A percentile compares a stretch with the other conserved stretches of the same genome.
Conservation (phyloP, 768 basidiomycete genomes). For the Rhizopogon roseolus region DNA sequence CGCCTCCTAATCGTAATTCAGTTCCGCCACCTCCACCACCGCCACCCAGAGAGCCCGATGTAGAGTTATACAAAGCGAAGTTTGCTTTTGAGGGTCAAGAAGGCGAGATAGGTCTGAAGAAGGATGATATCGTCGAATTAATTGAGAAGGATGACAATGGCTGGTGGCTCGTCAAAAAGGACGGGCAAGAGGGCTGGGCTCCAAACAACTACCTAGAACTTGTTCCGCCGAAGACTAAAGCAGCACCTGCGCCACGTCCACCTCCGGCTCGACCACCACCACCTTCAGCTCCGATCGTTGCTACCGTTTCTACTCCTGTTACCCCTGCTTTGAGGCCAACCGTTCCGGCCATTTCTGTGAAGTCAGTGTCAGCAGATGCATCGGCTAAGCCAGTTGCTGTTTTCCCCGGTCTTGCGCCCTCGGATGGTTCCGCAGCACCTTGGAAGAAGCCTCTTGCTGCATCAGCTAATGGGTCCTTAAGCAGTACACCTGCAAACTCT, state of each 20-base stretch:
- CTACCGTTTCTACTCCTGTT: constrained; percentile 27
- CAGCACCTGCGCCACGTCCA: constrained; percentile 64
- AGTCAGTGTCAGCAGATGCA: constrained; percentile 49
- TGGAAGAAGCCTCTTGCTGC: constrained; percentile 59
- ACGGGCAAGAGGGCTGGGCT: constrained; percentile 85
- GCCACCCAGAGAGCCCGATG: constrained; percentile 52
- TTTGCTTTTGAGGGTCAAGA: constrained; percentile 92
- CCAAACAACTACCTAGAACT: constrained; percentile 91
- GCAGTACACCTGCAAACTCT: constrained; percentile 40
- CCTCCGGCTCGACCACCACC: constrained; percentile 51
- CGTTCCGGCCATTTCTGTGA: constrained; percentile 28
- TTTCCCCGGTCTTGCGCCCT: constrained; percentile 68
- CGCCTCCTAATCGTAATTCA: constrained; percentile 36
- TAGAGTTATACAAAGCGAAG: constrained; percentile 79
- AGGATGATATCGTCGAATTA: constrained; percentile 90
- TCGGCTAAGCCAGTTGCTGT: constrained; percentile 78
- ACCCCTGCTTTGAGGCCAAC: constrained; percentile 29
- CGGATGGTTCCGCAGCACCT: constrained; percentile 66
- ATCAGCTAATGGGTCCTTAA: constrained; percentile 27
- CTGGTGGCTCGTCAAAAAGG: constrained; percentile 96
- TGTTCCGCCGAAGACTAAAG: constrained; percentile 60
- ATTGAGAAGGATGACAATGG: constrained; percentile 92
- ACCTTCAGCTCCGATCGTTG: constrained; percentile 35
- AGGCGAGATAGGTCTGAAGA: constrained; percentile 85
- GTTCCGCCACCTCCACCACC: constrained; percentile 55